These are phyloP conservation scores for Porcisia hertigi DNA, from an alignment of 208 protist species.

Conservation along the genomic window DNA sequence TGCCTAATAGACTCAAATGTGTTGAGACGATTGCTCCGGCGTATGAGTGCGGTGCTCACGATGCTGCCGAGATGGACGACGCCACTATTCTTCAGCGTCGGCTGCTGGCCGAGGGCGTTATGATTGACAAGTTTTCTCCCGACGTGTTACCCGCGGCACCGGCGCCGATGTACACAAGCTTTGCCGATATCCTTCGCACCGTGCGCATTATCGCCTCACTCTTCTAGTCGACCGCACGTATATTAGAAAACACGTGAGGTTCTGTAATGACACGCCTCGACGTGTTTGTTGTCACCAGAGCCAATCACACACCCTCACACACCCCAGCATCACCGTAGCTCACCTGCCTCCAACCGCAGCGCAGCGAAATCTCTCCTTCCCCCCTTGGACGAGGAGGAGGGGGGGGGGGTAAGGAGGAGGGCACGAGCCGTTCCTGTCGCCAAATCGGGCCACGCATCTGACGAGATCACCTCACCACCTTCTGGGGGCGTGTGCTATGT, in stretches of 20 bases:
- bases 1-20: slow-evolving; percentile 44
- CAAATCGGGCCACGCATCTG: background rate
- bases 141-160: slow-evolving; percentile 81
- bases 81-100: slow-evolving; percentile 49
- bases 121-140: slow-evolving; percentile 56
- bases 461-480: background rate
- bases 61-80: slow-evolving; percentile 36
- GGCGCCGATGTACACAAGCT: slow-evolving; percentile 94
- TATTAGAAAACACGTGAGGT: background rate
- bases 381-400: background rate
- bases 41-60: slow-evolving; percentile 42
- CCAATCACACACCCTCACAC: too few relatives aligned
- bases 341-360: background rate
- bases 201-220: slow-evolving; percentile 50
- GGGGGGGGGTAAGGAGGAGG: background rate
- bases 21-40: slow-evolving; percentile 8
- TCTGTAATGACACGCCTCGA: too few relatives aligned
- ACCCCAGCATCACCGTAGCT: too few relatives aligned
- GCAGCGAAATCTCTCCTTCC: background rate
- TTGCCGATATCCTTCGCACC: slow-evolving; percentile 79
- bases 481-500: background rate
- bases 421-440: background rate
- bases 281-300: too few relatives aligned
- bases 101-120: slow-evolving; percentile 54
- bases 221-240: slow-evolving; percentile 24